Conservation (phyloP, 2,329 filamentous ascomycete genomes). For the Chrysosporium keratinophilum region DNA sequence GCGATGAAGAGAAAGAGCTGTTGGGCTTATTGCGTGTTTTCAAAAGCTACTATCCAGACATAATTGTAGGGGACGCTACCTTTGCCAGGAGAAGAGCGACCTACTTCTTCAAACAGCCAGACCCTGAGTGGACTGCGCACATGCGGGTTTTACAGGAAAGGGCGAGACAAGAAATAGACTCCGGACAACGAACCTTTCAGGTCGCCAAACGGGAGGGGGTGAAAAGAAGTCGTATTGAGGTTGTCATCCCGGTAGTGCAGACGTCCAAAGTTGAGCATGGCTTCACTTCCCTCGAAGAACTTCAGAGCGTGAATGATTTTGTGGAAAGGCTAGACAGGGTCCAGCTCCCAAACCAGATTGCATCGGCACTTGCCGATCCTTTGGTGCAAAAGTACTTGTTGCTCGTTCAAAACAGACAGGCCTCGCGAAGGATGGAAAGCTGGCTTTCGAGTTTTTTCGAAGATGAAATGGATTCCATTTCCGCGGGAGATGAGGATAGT, state of each 20-base stretch:
- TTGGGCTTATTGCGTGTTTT: constrained; percentile 68
- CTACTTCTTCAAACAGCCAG: constrained; percentile 51
- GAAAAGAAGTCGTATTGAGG: constrained; percentile 42
- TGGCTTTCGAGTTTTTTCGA: constrained; percentile 33
- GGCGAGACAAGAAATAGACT: constrained; percentile 21
- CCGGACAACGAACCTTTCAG: constrained; percentile 49
- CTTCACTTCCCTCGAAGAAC: constrained; percentile 56
- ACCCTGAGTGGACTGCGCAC: constrained; percentile 60
- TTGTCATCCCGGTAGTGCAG: constrained; percentile 56
- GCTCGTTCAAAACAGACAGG: constrained; percentile 49
- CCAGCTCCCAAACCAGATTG: constrained; percentile 70
- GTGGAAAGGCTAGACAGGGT: constrained; percentile 65
- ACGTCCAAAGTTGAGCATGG: constrained; percentile 61
- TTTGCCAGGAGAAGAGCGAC: constrained; percentile 27
- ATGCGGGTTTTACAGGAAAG: constrained; percentile 58
- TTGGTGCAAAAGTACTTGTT: constrained; percentile 66
- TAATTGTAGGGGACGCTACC: constrained; percentile 62
- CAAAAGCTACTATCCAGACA: constrained; percentile 84
- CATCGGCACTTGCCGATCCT: constrained; percentile 64
- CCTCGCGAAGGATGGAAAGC: constrained; percentile 32
- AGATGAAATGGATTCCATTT: constrained; percentile 28
- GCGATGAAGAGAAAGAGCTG: constrained; percentile 62
- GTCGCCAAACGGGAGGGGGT: constrained; percentile 46
- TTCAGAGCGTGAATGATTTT: constrained; percentile 60
- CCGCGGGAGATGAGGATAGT: constrained; percentile 33